Evolutionary conservation across 2,329 filamentous ascomycete genomes (phyloP), one percentile per base, ranked within the genome.

Genomic region (Parafenestella ontariensis): DNA sequence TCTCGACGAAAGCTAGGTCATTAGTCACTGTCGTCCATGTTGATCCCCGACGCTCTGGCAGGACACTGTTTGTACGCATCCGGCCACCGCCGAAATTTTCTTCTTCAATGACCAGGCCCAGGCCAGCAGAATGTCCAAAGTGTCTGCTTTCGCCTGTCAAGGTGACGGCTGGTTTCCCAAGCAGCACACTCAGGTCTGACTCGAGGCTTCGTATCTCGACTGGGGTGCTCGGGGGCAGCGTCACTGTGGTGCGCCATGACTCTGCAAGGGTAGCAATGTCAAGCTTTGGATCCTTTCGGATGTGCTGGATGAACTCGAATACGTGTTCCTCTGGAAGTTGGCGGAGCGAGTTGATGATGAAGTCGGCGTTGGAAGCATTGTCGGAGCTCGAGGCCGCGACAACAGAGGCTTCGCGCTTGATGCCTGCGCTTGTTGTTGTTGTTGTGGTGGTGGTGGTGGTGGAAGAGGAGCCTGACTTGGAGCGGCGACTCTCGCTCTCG

Each of bases 11-110:
- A 11, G 71, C 75, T 11, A 78, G 65, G 59, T 90, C 87, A 3
- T 72, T 67, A 1, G 87, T 89, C 20, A 90, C 81, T 34, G 66
- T 78, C 1, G 88, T 89, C 88, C 88, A 90, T 3, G 69, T 73
- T 28, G 70, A 58, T 15, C 61, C 62, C 39, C 58, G 52, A 47
- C 58, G 64, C 37, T 62, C 62, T 41, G 43, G 52, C 23, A 59
- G 50, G 8, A 59, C 47, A 7, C 39, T 46, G 44, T 57, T 54
- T 31, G 40, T 49, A 31, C 64, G 62, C 49, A 49, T 41, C 10
- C 56, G 54, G 17, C 62, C 56, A 15, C 56, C 54, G 9, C 58
- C 61, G 41, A 72, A 72, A 45, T 73, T 66, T 29, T 76, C 73
- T 28, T 73, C 69, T 43, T 74, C 70, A 23, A 66, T 54, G 7